A percentile compares a stretch with the other conserved stretches of the same genome.
phyloP scores from a whole-genome alignment of 179 eudicot genomes.

The Silene vulgaris region DNA sequence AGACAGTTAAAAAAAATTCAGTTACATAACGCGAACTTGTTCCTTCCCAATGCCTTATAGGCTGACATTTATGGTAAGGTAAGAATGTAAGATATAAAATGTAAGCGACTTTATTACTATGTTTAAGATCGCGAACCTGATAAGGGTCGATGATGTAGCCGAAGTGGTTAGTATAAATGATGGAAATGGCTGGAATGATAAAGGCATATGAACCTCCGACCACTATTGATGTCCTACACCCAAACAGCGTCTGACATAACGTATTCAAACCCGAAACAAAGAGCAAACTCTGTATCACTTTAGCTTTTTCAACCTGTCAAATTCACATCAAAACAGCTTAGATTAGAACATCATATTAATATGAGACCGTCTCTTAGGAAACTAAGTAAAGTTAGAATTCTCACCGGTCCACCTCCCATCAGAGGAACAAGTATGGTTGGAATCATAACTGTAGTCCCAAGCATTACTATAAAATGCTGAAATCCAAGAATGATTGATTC shows the following conservation, averaged over 20 bases:
- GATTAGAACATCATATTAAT: neutral
- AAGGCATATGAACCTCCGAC: constrained; percentile 74
- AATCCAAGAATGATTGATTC: constrained; percentile 64
- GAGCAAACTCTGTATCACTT: constrained; percentile 70
- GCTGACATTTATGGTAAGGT: neutral
- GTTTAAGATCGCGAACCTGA: constrained; percentile 29
- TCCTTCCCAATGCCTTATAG: no score
- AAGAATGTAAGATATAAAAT: no score
- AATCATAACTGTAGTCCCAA: constrained; percentile 78
- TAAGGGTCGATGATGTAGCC: constrained; percentile 43
- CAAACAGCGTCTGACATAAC: constrained; percentile 58
- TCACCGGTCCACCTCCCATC: constrained; percentile 89
- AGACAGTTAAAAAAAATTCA: neutral
- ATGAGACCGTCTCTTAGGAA: neutral
- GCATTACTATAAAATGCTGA: constrained; percentile 92
- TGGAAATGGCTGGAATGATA: constrained; percentile 46
- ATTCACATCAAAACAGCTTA: neutral
- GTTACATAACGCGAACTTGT: no score
- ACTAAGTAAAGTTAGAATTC: neutral
- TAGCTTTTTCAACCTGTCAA: constrained; percentile 67
- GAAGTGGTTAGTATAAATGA: constrained; percentile 41
- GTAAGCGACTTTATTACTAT: neutral
- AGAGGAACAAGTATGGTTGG: constrained; percentile 70
- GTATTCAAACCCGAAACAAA: constrained; percentile 81
- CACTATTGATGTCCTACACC: constrained; percentile 70